These are phyloP conservation scores for Biscogniauxia marginata DNA, from an alignment of 2,329 filamentous ascomycete genomes.

Conservation along the genomic window DNA sequence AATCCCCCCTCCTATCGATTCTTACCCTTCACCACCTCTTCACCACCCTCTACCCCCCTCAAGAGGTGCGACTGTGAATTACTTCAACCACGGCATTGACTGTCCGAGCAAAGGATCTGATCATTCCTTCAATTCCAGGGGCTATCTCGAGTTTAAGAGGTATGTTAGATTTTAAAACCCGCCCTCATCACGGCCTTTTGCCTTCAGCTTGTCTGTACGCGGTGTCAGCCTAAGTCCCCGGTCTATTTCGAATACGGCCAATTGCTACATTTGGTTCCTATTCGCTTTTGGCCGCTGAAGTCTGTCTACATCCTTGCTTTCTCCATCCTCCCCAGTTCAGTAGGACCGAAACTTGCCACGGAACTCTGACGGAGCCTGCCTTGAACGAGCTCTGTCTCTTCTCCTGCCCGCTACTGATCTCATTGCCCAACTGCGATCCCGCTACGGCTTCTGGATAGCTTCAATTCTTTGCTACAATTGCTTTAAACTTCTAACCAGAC, in stretches of 20 bases:
- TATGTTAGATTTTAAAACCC: constrained; percentile 3
- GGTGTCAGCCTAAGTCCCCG: not conserved
- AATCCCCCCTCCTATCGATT: not conserved
- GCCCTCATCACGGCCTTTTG: not conserved
- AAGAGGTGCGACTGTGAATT: not conserved
- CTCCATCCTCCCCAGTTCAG: not conserved
- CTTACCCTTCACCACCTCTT: not conserved
- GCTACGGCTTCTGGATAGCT: too few species aligned
- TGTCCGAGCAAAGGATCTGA: not conserved
- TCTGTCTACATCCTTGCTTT: not conserved
- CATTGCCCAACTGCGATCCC: not conserved
- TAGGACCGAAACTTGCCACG: not conserved
- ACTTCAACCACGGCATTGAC: not conserved
- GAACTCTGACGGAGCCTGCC: not conserved
- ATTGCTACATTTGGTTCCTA: not conserved
- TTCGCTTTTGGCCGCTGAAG: not conserved
- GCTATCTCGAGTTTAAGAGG: not conserved
- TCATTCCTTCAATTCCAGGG: not conserved
- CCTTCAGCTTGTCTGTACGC: not conserved
- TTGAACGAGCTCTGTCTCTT: not conserved
- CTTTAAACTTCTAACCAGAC: not conserved
- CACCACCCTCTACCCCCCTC: not conserved
- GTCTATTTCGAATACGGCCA: not conserved
- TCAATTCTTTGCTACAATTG: not conserved
- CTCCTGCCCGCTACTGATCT: not conserved